Evolutionary conservation across 108 stramenopile species (phyloP).

Genomic region (Cyclotella baltica): DNA sequence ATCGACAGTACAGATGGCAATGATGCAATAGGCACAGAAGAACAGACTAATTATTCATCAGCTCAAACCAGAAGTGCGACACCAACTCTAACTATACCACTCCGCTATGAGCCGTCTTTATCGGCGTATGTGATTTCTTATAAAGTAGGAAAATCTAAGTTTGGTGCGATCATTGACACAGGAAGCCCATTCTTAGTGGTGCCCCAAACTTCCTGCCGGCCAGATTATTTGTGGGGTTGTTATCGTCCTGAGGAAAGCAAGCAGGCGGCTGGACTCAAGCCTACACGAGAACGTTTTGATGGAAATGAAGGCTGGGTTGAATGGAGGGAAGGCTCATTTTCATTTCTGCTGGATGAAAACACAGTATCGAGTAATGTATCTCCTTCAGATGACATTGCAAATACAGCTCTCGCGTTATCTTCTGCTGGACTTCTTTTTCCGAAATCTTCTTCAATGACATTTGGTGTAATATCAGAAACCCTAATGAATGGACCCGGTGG

Average conservation of each 20-base stretch:
- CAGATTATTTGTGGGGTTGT: slow-evolving; percentile 41
- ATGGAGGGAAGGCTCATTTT: slow-evolving; percentile 47
- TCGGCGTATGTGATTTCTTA: slow-evolving; percentile 44
- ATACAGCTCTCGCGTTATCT: slow-evolving; percentile 1
- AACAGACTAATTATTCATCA: no score
- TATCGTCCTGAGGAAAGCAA: slow-evolving; percentile 34
- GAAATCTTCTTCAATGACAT: slow-evolving; percentile 35
- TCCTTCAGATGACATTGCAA: neutral
- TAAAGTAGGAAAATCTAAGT: slow-evolving; percentile 30
- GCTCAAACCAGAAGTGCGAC: neutral
- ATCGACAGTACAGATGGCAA: neutral
- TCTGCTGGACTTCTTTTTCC: slow-evolving; percentile 20
- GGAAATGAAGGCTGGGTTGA: slow-evolving; percentile 51
- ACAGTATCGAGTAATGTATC: neutral
- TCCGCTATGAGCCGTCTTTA: slow-evolving; percentile 28
- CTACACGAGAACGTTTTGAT: slow-evolving; percentile 45
- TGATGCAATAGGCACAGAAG: neutral
- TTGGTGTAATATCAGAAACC: slow-evolving; percentile 49
- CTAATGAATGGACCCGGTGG: slow-evolving; percentile 54
- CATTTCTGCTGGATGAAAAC: slow-evolving; percentile 14
- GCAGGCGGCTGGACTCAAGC: slow-evolving; percentile 21
- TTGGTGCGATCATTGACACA: slow-evolving; percentile 49
- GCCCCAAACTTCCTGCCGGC: slow-evolving; percentile 36
- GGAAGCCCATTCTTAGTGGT: slow-evolving; percentile 47
- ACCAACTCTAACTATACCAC: slow-evolving; percentile 28